Conservation (phyloP, 495 filamentous ascomycete species). For the Lepraria neglecta region DNA sequence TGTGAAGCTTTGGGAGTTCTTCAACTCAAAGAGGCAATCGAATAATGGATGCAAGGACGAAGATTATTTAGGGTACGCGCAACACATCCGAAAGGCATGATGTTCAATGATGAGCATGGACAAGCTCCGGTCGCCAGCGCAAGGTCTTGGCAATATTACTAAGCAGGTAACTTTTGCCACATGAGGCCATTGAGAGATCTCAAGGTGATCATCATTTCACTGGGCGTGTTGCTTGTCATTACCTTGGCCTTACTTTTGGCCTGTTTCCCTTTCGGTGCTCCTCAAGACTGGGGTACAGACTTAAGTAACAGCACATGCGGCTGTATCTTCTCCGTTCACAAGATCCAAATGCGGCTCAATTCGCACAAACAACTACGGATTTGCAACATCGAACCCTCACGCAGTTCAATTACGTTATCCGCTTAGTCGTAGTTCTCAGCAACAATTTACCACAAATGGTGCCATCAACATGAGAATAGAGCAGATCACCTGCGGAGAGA, state of each 20-base stretch:
- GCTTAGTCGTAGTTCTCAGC: too few species aligned
- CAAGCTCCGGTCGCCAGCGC: background rate
- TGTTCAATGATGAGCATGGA: background rate
- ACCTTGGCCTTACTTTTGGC: background rate
- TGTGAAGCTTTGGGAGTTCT: background rate
- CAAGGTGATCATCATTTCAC: background rate
- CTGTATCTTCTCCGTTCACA: too few species aligned
- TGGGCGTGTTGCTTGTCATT: background rate
- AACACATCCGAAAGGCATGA: conserved; percentile 4
- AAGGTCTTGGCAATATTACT: conserved; percentile 10
- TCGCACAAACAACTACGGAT: too few species aligned
- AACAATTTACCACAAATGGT: too few species aligned
- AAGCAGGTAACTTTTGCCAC: background rate
- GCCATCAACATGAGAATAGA: too few species aligned
- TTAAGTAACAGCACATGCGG: too few species aligned
- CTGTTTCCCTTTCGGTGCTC: too few species aligned
- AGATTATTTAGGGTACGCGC: background rate
- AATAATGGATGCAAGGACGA: background rate
- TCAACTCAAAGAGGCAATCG: background rate
- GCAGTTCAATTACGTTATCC: too few species aligned
- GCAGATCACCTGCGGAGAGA: too few species aligned
- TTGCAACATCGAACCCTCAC: too few species aligned
- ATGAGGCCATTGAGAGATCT: conserved; percentile 1
- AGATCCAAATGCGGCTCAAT: too few species aligned
- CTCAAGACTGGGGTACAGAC: too few species aligned